Evolutionary conservation across 2,329 filamentous ascomycete genomes (phyloP).

Genomic region (Colletotrichum sp.): DNA sequence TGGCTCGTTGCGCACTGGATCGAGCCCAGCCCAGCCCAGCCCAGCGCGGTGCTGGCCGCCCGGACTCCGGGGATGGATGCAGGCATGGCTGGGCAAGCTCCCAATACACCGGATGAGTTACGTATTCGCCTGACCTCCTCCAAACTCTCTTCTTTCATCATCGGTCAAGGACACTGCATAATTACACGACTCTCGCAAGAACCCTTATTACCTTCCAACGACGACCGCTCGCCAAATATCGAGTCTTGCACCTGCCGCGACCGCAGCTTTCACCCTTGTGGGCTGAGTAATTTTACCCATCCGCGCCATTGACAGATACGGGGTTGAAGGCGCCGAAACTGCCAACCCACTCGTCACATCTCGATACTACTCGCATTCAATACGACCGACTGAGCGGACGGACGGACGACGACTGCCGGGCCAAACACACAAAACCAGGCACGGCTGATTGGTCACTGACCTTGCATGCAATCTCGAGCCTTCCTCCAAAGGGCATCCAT

Average conservation of each 20-base stretch:
- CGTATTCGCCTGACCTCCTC: background rate
- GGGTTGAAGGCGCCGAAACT: background rate
- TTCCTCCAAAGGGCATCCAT: background rate
- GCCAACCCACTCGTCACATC: background rate
- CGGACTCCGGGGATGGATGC: background rate
- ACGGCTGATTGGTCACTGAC: slow-evolving; percentile 2
- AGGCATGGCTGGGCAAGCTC: background rate
- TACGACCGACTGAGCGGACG: background rate
- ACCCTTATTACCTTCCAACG: background rate
- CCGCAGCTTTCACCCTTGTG: background rate
- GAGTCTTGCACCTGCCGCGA: background rate
- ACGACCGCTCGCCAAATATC: background rate
- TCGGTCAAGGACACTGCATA: background rate
- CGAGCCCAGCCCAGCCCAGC: background rate
- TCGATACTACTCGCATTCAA: background rate
- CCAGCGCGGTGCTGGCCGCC: background rate
- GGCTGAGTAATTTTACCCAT: slow-evolving; percentile 12
- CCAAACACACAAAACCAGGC: background rate
- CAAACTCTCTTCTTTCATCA: slow-evolving; percentile 18
- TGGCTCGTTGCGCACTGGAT: background rate
- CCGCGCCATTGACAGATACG: background rate
- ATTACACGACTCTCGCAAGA: background rate
- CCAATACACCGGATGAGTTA: slow-evolving; percentile 7
- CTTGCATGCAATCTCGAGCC: slow-evolving; percentile 3
- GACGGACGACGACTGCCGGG: slow-evolving; percentile 3